These are phyloP conservation scores for Penicillium sp. DNA, from an alignment of 2,329 filamentous ascomycete species.

Conservation along the genomic window DNA sequence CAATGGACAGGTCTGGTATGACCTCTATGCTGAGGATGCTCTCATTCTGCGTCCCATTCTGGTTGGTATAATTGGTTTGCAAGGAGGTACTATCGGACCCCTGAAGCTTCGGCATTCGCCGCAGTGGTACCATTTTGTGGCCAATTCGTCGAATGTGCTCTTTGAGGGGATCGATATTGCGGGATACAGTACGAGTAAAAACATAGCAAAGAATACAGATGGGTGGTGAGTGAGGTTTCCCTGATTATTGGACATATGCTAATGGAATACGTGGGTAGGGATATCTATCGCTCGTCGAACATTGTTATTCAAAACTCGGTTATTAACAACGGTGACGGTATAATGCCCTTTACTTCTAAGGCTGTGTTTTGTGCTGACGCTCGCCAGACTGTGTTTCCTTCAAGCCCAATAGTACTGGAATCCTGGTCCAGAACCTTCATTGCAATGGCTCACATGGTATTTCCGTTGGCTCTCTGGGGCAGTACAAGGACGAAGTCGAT, in stretches of 20 bases:
- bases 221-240: slow-evolving; percentile 40
- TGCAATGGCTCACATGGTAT: slow-evolving; percentile 70
- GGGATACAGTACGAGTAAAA: slow-evolving; percentile 50
- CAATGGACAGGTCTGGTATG: slow-evolving; percentile 61
- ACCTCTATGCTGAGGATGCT: slow-evolving; percentile 54
- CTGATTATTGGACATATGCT: background rate
- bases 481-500: slow-evolving; percentile 60
- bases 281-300: slow-evolving; percentile 52
- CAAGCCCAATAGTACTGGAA: slow-evolving; percentile 67
- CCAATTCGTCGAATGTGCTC: slow-evolving; percentile 60
- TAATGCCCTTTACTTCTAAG: background rate
- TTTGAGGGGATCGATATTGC: slow-evolving; percentile 59
- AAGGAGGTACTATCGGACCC: slow-evolving; percentile 55
- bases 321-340: slow-evolving; percentile 59
- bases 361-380: slow-evolving; percentile 6
- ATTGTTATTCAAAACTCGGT: slow-evolving; percentile 63
- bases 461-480: slow-evolving; percentile 65
- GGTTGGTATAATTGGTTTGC: slow-evolving; percentile 53
- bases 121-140: slow-evolving; percentile 61
- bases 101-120: slow-evolving; percentile 57
- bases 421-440: slow-evolving; percentile 60
- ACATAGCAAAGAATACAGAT: slow-evolving; percentile 61
- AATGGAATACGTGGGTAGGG: slow-evolving; percentile 18
- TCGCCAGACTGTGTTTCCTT: slow-evolving; percentile 62
- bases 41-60: slow-evolving; percentile 57